Evolutionary conservation across 2,329 filamentous ascomycete species (phyloP), one percentile per base, ranked within the genome.

Genomic region (Penicillium thymicola): DNA sequence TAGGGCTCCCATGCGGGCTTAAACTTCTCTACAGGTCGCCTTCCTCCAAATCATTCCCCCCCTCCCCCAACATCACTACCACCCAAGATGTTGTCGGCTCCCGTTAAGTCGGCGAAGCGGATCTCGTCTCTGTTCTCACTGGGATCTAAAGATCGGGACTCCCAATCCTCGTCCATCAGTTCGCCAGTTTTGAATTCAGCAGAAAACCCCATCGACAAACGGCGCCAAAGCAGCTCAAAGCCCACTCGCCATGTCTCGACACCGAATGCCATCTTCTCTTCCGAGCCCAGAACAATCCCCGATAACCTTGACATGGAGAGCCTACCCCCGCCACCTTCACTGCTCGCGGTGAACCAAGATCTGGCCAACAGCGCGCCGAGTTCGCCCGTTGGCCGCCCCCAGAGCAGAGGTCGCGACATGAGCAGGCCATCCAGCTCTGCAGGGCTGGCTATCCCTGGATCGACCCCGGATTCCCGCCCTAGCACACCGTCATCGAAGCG

Each of bases 41-140:
- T 48, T 50, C 38, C 42, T 54, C 47, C 38, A 43, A 27, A 48
- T 48, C 27, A 37, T 25, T 25, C 21, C 21, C 2, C 21, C 21
- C 21, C 21, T 46, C 41, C n/a, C 48, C 37, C 44, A 40, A 38
- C 42, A 48, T 53, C 38, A 43, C 55, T 56, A 53, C 40, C 55
- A 37, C 32, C 23, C 36, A 72, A 60, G 59, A 74, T 75, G 72
- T 65, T 76, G 63, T 75, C 74, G 27, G 70, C 74, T 67, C 74
- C 74, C 50, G 69, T 70, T 55, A 77, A 76, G 63, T 75, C 74
- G 55, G 75, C 74, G 55, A 76, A 73, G 67, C 75, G 76, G 57
- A 75, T 78, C 55, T 77, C 76, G 11, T 79, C 76, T 37, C 70
- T 79, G 44, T 78, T 78, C 57, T 77, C 75, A 7, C 57, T 77